Base-by-base conservation (phyloP, 179 eudicot genomes). In the Silene coronaria region DNA sequence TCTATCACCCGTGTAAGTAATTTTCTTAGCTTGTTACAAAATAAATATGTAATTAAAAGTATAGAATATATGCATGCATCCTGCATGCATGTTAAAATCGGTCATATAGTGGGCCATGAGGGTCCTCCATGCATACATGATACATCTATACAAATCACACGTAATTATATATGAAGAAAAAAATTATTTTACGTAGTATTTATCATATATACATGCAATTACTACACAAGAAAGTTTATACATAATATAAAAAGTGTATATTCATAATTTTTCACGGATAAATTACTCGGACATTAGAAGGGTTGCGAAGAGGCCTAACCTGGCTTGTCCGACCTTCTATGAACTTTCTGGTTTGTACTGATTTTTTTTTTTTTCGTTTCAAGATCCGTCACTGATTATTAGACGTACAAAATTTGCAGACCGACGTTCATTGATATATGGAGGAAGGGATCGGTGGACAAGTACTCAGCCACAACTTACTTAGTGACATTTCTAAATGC, bases 1-100 rank as follows among this genome's bases (percentile, higher is more conserved):
- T n/a, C n/a, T 85, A n/a, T 91, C 97, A 62, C 97, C 96, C 4
- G 58, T 86, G 96, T 91, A 91, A 89, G 97, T 78, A 73, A 51
- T 53, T 60, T 27, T 2, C 2, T 55, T 67, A 38, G 17, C 66
- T 62, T 23, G 14, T 11, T 19, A 24, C 9, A 23, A 61, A 32
- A 23, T 55, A 55, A 17, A 19, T 36, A n/a, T n/a, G n/a, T 4
- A 14, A 0, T 4, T 4, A 1, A 53, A n/a, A 13, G 1, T n/a
- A n/a, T 0, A 17, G 6, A 1, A 53, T n/a, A n/a, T 17, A 53
- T 53, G 58, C 58, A 53, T 53, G 58, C 58, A 53, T 3, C 6
- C 21, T 53, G 36, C 78, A 67, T 67, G 73, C 78, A 75, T 75
- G 72, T 34, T 65, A 11, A 22, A 11, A 58, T 28, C 21, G 11